Base-by-base conservation (phyloP, 108 stramenopile species). In the Pseudonitzschia pungens region DNA sequence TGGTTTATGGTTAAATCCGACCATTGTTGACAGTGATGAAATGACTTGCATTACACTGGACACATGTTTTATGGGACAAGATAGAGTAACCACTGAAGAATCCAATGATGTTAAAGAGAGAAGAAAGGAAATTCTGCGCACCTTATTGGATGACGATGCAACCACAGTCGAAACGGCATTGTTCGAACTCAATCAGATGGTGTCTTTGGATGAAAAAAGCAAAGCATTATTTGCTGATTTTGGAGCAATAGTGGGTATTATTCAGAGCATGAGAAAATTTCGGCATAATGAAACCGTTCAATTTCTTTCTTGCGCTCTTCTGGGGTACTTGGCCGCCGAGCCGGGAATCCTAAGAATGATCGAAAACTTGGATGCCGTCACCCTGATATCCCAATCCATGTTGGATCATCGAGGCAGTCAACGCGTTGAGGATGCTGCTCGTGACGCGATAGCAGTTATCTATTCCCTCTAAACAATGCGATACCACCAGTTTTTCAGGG, bases 21-120 rank as follows among this genome's bases (percentile, higher is more conserved):
- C 6, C 36, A 36, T 36, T 15, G 26, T 26, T 8, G 27, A 26
- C 12, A 18, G 40, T 20, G 60, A 62, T 21, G 36, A 62, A 29
- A 40, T 40, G 33, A 62, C 60, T 12, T 62, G 29, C 36, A 33
- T 62, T n/a, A 62, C 60, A 14, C 36, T 62, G 60, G 60, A 62
- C 33, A 2, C 9, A n/a, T 62, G 32, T 18, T 21, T 62, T 11
- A 26, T 58, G n/a, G 28, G 2, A 26, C 10, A n/a, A 51, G 50
- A 51, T 3, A 51, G 50, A 51, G n/a, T n/a, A n/a, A 51, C 1
- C 6, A 6, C 4, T 36, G 6, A 36, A 2, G 36, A n/a, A n/a
- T n/a, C n/a, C n/a, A n/a, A n/a, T n/a, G n/a, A n/a, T n/a, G n/a
- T n/a, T n/a, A n/a, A n/a, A n/a, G n/a, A n/a, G n/a, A n/a, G n/a